phyloP scores from a whole-genome alignment of 768 basidiomycete species.

The Tricholoma saponaceum region DNA sequence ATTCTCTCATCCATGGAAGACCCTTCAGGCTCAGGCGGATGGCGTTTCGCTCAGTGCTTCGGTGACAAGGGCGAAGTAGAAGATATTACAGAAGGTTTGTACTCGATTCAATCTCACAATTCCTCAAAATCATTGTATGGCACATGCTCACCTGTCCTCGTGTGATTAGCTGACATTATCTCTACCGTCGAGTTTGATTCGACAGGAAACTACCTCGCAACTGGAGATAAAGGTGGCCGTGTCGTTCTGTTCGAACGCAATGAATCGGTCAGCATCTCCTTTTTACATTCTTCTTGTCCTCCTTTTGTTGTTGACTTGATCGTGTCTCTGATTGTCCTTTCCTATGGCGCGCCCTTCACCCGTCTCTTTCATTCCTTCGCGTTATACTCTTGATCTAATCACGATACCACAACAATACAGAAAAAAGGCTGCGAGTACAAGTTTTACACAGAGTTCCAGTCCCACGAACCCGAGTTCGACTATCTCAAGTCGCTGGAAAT shows the following conservation, averaged over 20 bases:
- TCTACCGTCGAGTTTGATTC: slow-evolving; percentile 99
- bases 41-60: slow-evolving; percentile 99
- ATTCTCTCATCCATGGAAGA: slow-evolving; percentile 56
- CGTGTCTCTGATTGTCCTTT: slow-evolving; percentile 23
- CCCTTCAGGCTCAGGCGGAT: slow-evolving; percentile 84
- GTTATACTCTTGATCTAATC: slow-evolving; percentile 17
- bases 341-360: slow-evolving; percentile 11
- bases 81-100: slow-evolving; percentile 96
- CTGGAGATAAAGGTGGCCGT: slow-evolving; percentile 98
- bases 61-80: slow-evolving; percentile 99
- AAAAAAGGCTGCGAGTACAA: slow-evolving; percentile 99
- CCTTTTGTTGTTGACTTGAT: slow-evolving; percentile 26
- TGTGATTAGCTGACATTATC: slow-evolving; percentile 91
- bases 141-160: slow-evolving; percentile 14
- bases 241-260: slow-evolving; percentile 99
- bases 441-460: slow-evolving; percentile 99
- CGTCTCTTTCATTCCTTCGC: slow-evolving; percentile 8
- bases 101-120: slow-evolving; percentile 6
- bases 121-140: neutral
- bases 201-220: slow-evolving; percentile 98
- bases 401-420: slow-evolving; percentile 36
- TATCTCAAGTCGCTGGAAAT: slow-evolving; percentile 99
- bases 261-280: slow-evolving; percentile 65
- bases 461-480: slow-evolving; percentile 99
- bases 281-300: slow-evolving; percentile 12